These are phyloP conservation scores for Kwoniella dendrophila DNA, from an alignment of 768 basidiomycete genomes.

Conservation along the genomic window DNA sequence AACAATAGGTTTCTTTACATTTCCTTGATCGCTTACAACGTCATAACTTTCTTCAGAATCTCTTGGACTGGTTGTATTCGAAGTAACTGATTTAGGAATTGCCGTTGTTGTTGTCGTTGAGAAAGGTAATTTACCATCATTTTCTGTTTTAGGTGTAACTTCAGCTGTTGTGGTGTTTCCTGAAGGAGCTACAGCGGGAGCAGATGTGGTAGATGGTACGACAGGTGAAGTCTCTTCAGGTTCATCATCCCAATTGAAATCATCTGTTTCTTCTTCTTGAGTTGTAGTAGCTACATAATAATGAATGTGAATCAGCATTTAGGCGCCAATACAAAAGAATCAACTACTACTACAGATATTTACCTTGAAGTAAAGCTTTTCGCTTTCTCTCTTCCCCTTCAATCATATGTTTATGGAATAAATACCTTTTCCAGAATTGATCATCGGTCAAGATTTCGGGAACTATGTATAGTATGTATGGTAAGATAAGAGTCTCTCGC, in stretches of 20 bases:
- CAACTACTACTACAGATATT: constrained; percentile 15
- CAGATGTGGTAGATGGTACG: constrained; percentile 5
- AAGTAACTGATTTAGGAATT: constrained; percentile 16
- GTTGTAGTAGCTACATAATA: constrained; percentile 22
- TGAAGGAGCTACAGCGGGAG: background rate
- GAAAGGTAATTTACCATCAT: constrained; percentile 19
- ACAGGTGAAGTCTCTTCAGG: constrained; percentile 29
- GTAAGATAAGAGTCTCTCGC: constrained; percentile 3
- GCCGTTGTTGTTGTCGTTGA: background rate
- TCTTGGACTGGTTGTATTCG: constrained; percentile 40
- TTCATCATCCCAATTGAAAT: constrained; percentile 56
- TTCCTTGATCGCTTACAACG: constrained; percentile 47
- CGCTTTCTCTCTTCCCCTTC: constrained; percentile 51
- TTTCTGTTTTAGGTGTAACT: constrained; percentile 20
- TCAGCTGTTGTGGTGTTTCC: no score
- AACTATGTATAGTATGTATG: constrained; percentile 30
- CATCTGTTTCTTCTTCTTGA: constrained; percentile 42
- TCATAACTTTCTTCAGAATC: constrained; percentile 55
- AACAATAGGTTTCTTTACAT: background rate
- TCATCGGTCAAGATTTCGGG: constrained; percentile 49
- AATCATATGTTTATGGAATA: constrained; percentile 54
- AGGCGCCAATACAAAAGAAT: background rate
- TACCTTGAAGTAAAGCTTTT: constrained; percentile 48
- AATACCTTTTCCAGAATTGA: constrained; percentile 55
- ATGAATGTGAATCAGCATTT: background rate